phyloP scores from a whole-genome alignment of 257 asterid species.

The Salvia rosmarinus region DNA sequence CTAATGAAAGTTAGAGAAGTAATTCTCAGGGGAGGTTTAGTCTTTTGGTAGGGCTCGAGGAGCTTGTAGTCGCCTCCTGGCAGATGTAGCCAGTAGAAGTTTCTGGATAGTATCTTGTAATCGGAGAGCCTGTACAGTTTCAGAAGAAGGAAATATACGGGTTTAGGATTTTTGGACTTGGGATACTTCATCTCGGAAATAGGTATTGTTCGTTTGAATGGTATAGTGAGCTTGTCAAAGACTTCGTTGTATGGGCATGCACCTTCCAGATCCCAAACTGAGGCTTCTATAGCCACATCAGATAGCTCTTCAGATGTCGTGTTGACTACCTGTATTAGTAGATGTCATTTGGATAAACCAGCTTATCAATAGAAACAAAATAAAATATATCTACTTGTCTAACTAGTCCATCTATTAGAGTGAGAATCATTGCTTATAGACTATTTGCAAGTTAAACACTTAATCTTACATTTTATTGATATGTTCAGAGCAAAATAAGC shows the following conservation, averaged over 20 bases:
- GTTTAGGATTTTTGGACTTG: conserved; percentile 65
- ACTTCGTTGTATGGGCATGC: conserved; percentile 64
- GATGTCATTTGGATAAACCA: not conserved
- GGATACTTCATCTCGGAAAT: conserved; percentile 76
- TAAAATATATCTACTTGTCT: too few species aligned
- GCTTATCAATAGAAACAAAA: not conserved
- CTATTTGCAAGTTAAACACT: too few species aligned
- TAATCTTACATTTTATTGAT: too few species aligned
- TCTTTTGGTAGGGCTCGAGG: conserved; percentile 67
- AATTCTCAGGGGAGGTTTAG: conserved; percentile 55
- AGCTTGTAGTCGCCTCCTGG: conserved; percentile 81
- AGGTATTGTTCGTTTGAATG: conserved; percentile 63
- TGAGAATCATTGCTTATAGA: too few species aligned
- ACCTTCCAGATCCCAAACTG: conserved; percentile 85
- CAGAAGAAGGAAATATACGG: conserved; percentile 89
- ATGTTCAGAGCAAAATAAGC: too few species aligned
- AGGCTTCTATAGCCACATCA: conserved; percentile 72
- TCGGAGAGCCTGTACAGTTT: conserved; percentile 68
- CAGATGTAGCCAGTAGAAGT: conserved; percentile 92
- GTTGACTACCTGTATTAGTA: conserved; percentile 62
- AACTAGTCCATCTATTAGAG: too few species aligned
- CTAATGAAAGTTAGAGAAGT: conserved; percentile 57
- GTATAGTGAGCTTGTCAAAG: conserved; percentile 63
- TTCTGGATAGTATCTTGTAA: conserved; percentile 67
- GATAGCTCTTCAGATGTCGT: conserved; percentile 62